phyloP scores from a whole-genome alignment of 768 basidiomycete genomes.

The Boletus barrowsii region DNA sequence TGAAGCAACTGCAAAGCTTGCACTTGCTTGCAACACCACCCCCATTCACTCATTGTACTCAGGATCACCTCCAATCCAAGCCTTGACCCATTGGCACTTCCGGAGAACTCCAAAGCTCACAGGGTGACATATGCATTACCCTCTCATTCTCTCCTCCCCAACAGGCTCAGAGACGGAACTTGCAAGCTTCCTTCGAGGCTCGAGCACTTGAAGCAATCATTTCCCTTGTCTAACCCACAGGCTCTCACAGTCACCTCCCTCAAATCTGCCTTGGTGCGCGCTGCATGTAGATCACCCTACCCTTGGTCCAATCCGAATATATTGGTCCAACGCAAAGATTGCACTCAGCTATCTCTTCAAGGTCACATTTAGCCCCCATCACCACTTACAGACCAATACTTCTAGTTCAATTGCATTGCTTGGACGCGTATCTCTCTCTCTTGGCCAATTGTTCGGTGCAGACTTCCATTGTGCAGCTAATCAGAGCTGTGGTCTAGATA shows the following conservation, averaged over 20 bases:
- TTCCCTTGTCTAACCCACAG: constrained; percentile 47
- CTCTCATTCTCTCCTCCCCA: not conserved
- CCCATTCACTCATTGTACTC: constrained; percentile 46
- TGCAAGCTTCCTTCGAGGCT: constrained; percentile 50
- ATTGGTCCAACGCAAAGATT: constrained; percentile 47
- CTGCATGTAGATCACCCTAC: constrained; percentile 67
- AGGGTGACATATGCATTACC: constrained; percentile 54
- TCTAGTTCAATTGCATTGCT: constrained; percentile 54
- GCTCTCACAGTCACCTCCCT: constrained; percentile 36
- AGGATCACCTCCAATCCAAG: constrained; percentile 33
- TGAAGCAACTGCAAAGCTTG: constrained; percentile 59
- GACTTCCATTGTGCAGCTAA: constrained; percentile 53
- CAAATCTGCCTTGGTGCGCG: constrained; percentile 60
- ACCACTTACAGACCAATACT: not conserved
- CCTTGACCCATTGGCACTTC: constrained; percentile 40
- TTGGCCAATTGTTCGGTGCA: constrained; percentile 44
- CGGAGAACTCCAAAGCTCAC: constrained; percentile 35
- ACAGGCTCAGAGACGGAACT: constrained; percentile 63
- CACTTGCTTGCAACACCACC: constrained; percentile 51
- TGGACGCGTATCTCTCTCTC: constrained; percentile 68
- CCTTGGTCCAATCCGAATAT: constrained; percentile 53
- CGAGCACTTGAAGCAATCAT: constrained; percentile 59
- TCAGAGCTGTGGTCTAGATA: no score
- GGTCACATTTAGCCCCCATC: constrained; percentile 33
- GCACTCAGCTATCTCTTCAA: constrained; percentile 62